Evolutionary conservation across 768 basidiomycete species (phyloP).

Genomic region (Boletellus ananas): DNA sequence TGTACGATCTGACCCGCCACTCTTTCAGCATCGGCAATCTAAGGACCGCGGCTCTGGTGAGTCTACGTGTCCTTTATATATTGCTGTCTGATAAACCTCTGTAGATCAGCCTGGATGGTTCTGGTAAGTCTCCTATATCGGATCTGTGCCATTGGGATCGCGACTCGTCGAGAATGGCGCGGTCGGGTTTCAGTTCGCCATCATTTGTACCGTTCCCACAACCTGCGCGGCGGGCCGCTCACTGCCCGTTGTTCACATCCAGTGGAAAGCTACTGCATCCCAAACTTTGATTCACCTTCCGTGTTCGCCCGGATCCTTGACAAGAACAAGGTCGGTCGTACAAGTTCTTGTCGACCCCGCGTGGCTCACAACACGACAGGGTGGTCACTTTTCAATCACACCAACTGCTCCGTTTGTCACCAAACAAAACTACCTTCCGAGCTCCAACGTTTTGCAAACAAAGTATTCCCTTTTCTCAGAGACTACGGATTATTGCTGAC

Average conservation of each 20-base stretch:
- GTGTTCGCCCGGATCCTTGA: constrained; percentile 88
- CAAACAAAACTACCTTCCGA: constrained; percentile 81
- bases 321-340: constrained; percentile 57
- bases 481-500: neutral
- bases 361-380: constrained; percentile 37
- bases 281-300: constrained; percentile 91
- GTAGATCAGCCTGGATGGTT: constrained; percentile 75
- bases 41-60: constrained; percentile 71
- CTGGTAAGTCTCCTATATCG: constrained; percentile 46
- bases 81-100: constrained; percentile 4
- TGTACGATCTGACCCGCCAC: constrained; percentile 7
- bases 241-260: neutral
- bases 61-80: constrained; percentile 8
- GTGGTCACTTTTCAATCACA: constrained; percentile 89
- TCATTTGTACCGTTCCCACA: neutral
- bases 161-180: too few species aligned
- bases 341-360: neutral
- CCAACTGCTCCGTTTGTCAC: constrained; percentile 65
- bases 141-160: neutral
- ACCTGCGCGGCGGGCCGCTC: neutral
- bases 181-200: too few species aligned
- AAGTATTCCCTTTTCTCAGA: constrained; percentile 40
- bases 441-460: constrained; percentile 82
- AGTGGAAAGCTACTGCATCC: constrained; percentile 93
- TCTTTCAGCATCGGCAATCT: constrained; percentile 71